These are phyloP conservation scores for Monosporascus sp. DNA, from an alignment of 2,329 filamentous ascomycete genomes.

Conservation along the genomic window DNA sequence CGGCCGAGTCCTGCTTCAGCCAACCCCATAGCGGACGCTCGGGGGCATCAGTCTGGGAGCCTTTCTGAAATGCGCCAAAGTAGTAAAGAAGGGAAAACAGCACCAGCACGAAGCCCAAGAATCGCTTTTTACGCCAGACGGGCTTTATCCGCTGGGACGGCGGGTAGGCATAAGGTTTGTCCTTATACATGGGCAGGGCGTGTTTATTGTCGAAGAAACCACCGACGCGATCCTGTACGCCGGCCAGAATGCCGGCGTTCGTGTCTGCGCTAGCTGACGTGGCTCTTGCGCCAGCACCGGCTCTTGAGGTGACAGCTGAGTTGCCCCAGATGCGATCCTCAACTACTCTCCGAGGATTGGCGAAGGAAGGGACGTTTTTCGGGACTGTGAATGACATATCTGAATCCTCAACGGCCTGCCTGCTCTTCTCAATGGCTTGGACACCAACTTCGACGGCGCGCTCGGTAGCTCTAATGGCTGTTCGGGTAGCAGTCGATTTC, in stretches of 20 bases:
- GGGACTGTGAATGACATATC: conserved; percentile 64
- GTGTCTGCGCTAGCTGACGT: conserved; percentile 18
- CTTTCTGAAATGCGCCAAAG: conserved; percentile 53
- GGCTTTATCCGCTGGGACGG: conserved; percentile 53
- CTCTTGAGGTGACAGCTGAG: conserved; percentile 39
- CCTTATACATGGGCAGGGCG: conserved; percentile 92
- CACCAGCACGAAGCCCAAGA: conserved; percentile 50
- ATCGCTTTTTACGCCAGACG: conserved; percentile 59
- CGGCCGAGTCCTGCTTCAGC: conserved; percentile 44
- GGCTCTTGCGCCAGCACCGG: conserved; percentile 31
- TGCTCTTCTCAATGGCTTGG: conserved; percentile 40
- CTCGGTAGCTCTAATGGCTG: conserved; percentile 39
- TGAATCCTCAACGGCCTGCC: conserved; percentile 28
- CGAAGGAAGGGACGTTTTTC: conserved; percentile 65
- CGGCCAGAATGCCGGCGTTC: conserved; percentile 37
- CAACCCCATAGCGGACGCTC: conserved; percentile 49
- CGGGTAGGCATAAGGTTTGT: conserved; percentile 82
- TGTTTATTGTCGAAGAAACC: conserved; percentile 56
- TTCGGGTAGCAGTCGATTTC: conserved; percentile 41
- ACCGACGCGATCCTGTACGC: conserved; percentile 57
- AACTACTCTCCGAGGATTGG: conserved; percentile 56
- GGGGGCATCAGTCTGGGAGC: conserved; percentile 29
- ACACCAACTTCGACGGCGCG: conserved; percentile 45
- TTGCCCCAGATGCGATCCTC: conserved; percentile 64
- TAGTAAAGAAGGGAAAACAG: conserved; percentile 60